Base-by-base conservation (phyloP, 805 yeast species). In the Teunomyces barrocoloradensis region DNA sequence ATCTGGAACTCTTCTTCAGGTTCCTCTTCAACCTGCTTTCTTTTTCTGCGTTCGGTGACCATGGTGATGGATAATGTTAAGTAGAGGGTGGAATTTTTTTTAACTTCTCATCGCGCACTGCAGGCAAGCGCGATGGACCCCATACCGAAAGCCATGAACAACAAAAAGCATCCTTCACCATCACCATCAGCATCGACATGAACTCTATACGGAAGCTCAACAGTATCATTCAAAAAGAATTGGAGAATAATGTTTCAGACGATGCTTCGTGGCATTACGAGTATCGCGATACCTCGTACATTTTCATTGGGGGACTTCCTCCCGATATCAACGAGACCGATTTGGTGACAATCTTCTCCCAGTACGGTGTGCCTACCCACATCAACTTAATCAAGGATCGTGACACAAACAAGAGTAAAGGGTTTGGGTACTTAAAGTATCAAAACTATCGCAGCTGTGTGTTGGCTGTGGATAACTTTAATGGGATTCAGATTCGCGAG, bases 231-330 rank as follows among this genome's bases (percentile, higher is more conserved):
- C 80, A 82, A 46, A 74, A 71, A 47, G 97, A 91, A 58, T 71
- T 90, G 13, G 77, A 76, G n/a, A 66, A 67, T 6, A 82, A 84
- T 11, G 77, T 82, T 0, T 64, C 85, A 0, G 73, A 77, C 30
- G 66, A 72, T 3, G 88, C 86, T 0, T 89, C 97, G 5, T 92
- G 98, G 98, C 98, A 92, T 62, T 75, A 81, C 50, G 96, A 91
- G 54, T 89, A 83, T 59, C 69, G 69, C 20, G 91, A 89, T 53
- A 79, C 92, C 0, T 82, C 92, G 1, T 89, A 84, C 60, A 73
- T 91, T 0, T 87, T 73, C 58, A 81, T 92, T n/a, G 92, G 96
- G 0, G 81, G 84, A 3, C 63, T 92, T 9, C 84, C 89, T 7
- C 66, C 59, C 12, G 79, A 80, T 28, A 62, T 89, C 23, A 81